Base-by-base conservation (phyloP, 352 stramenopile genomes). In the Globisporangium nunn region DNA sequence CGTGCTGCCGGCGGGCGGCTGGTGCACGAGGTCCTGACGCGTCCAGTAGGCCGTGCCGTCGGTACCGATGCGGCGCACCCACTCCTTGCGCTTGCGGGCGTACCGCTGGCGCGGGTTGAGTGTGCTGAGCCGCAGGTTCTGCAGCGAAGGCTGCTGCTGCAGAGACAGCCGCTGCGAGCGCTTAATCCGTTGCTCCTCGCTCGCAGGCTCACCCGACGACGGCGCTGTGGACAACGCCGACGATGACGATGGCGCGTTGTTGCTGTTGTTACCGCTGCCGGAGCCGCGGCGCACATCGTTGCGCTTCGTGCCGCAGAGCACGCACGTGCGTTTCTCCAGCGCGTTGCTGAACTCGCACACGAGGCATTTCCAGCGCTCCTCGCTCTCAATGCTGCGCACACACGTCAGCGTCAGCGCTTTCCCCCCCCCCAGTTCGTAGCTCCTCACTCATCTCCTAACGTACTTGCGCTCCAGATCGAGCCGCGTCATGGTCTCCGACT, bases 281-380 rank as follows among this genome's bases (percentile, higher is more conserved):
- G 45, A 37, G 52, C 60, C 15, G 68, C 73, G 55, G 39, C 50
- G 52, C 56, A 59, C 63, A 57, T 66, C 50, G 50, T 68, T 66
- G 59, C 81, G 78, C 62, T 90, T 89, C 4, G 81, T 92, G 52
- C 78, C 81, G 54, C 81, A 92, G 3, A 92, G 52, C 18, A 88
- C 56, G 62, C 79, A 92, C 40, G 72, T 77, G 30, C 49, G 60
- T 28, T 80, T 80, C 41, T 88, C 79, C 49, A 85, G 33, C 2
- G 69, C 65, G 65, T 92, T 92, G 57, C 77, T 86, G 58, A 92
- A 92, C 15, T 92, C 81, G 43, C 81, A 92, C 40, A 92, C 74
- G 39, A 67, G 63, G 54, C 81, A 92, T 35, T 85, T 87, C 81
- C 81, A 92, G 17, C 79, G 79, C 67, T 88, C 78, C 11, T 85